Base-by-base conservation (phyloP, 768 basidiomycete species). In the Kwoniella sp. region DNA sequence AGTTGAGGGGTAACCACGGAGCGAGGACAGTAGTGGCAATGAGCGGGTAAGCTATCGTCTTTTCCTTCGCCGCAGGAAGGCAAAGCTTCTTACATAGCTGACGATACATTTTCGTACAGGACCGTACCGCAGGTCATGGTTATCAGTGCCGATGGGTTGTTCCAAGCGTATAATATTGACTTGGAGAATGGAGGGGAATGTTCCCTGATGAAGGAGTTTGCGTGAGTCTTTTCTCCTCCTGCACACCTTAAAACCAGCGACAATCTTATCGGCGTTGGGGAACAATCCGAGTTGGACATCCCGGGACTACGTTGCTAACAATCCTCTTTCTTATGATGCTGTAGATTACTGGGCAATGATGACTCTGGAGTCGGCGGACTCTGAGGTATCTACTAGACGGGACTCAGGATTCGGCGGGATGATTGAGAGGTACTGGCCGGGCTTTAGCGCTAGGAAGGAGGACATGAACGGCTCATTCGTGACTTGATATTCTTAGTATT, bases 41-140 rank as follows among this genome's bases (percentile, higher is more conserved):
- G 59, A 90, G 88, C 77, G 87, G 89, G 92, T 94, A 76, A 74
- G 88, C 85, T 33, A 13, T 6, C 5, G 33, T 13, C 33, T 13
- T n/a, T n/a, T n/a, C n/a, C n/a, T n/a, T n/a, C n/a, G n/a, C n/a
- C n/a, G n/a, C n/a, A n/a, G n/a, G n/a, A n/a, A n/a, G n/a, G n/a
- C n/a, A n/a, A n/a, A n/a, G n/a, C n/a, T n/a, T n/a, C n/a, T n/a
- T 21, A 6, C 12, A 50, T 50, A 15, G 22, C 49, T 50, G 40
- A 19, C 6, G 33, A 6, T 33, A 13, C 7, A n/a, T 33, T 33
- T 33, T 33, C 40, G 40, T 44, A 17, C 74, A 93, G 91, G 19
- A 92, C 92, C 7, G 90, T 91, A 81, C 94, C 95, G 0, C 95
- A 99, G 64, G 89, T 97, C 12, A 95, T 96, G 91, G 93, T 99